A percentile compares a stretch with the other conserved stretches of the same genome.
These are phyloP conservation scores for Ceratobasidium papillatum DNA, from an alignment of 1,284 basidiomycete genomes.

Conservation along the genomic window DNA sequence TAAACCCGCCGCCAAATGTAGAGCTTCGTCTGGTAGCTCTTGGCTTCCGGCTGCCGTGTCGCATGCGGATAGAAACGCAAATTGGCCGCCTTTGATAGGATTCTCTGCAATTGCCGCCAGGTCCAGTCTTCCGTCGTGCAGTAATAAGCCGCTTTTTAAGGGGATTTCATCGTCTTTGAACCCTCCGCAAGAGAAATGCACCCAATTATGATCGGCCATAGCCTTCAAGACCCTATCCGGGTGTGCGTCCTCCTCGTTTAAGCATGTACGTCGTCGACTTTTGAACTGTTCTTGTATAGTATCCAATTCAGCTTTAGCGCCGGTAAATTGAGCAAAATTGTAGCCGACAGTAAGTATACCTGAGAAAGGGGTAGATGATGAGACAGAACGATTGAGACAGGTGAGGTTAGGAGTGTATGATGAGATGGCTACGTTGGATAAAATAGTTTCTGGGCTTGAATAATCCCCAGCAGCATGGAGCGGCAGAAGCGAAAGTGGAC, in stretches of 20 bases:
- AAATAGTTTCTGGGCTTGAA: too few relatives aligned
- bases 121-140: background rate
- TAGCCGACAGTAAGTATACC: background rate
- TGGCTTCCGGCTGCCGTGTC: background rate
- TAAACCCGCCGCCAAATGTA: conserved; percentile 20
- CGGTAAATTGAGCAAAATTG: background rate
- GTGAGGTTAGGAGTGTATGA: background rate
- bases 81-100: background rate
- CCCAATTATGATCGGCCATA: background rate
- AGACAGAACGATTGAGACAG: background rate
- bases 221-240: background rate
- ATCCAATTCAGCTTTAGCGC: background rate
- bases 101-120: background rate
- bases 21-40: conserved; percentile 8
- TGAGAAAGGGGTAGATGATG: background rate
- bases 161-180: background rate
- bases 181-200: conserved; percentile 4
- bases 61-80: conserved; percentile 25
- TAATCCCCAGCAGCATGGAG: background rate
- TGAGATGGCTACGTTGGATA: background rate
- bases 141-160: conserved; percentile 1
- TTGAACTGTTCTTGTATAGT: background rate
- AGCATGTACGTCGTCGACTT: background rate
- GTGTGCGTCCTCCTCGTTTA: background rate
- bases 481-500: background rate